A percentile compares a stretch with the other conserved stretches of the same genome.
Evolutionary conservation across 2,329 filamentous ascomycete genomes (phyloP).

Genomic region (Aspergillus udagawae): DNA sequence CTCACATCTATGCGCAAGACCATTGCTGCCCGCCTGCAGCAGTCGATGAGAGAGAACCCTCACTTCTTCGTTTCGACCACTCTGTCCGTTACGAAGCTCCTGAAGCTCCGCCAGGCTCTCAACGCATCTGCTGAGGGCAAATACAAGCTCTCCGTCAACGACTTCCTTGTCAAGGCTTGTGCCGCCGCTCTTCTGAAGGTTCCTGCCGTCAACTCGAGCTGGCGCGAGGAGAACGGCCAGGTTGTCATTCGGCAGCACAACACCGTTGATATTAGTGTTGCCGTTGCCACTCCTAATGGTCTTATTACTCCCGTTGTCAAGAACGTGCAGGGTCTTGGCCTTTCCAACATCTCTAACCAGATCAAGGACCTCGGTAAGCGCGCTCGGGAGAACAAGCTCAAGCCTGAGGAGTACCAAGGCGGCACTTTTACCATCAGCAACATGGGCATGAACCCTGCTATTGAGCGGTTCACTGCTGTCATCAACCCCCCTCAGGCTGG

Average conservation of each 20-base stretch:
- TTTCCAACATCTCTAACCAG: conserved; percentile 79
- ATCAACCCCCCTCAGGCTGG: conserved; percentile 98
- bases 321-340: conserved; percentile 78
- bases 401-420: conserved; percentile 98
- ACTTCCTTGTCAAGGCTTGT: conserved; percentile 97
- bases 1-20: conserved; percentile 95
- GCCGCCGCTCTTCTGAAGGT: conserved; percentile 87
- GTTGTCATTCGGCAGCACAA: conserved; percentile 86
- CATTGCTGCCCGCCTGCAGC: conserved; percentile 83
- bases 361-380: conserved; percentile 98
- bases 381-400: conserved; percentile 94
- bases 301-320: conserved; percentile 98
- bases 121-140: conserved; percentile 84
- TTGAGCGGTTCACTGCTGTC: conserved; percentile 95
- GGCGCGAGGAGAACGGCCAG: conserved; percentile 73
- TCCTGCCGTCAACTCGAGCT: conserved; percentile 91
- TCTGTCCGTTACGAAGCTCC: conserved; percentile 88
- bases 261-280: conserved; percentile 90
- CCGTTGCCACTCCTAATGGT: conserved; percentile 85
- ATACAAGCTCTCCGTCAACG: conserved; percentile 99
- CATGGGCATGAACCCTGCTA: conserved; percentile 98
- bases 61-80: conserved; percentile 95
- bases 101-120: conserved; percentile 91
- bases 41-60: conserved; percentile 90
- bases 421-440: conserved; percentile 99